Evolutionary conservation across 179 eudicot species (phyloP), one percentile per base, ranked within the genome.

Genomic region (Heliamphora pulchella): DNA sequence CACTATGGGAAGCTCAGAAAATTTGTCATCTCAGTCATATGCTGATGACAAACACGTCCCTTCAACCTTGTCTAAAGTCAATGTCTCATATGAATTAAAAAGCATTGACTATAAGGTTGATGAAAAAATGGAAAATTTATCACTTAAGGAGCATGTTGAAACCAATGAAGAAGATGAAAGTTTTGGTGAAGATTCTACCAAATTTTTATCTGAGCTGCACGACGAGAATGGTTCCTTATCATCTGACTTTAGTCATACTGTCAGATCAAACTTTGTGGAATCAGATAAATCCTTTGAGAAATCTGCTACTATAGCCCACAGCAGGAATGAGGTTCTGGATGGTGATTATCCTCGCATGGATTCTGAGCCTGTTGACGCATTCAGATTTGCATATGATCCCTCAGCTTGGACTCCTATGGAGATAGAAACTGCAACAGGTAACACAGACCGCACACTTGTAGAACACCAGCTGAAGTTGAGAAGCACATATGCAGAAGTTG

Each of bases 331-430:
- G 75, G 78, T 75, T 72, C 81, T 78, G 44, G 84, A 83, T 75
- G 77, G 70, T 61, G 79, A 71, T 62, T 76, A 83, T 83, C 64
- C 72, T 63, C 69, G 50, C 8, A 51, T 71, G 31, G 69, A 87
- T 48, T 20, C 81, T 14, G 88, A 86, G 80, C 81, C 80, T 70
- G 57, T 74, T 76, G 77, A 82, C 81, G 59, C 67, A 61, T 72
- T 81, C 62, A 86, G 48, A 64, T 57, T 75, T 54, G 9, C 76
- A 9, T 90, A 87, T 83, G 86, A 87, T 89, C 93, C 90, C 69
- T 91, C 92, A 22, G 82, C 81, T 22, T 96, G 98, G 99, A 94
- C 94, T 72, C 90, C 99, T 75, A 85, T 86, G 87, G 99, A 96
- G 84, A 89, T 89, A 80, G 87, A 89, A 80, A 86, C 92, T 72